phyloP scores from a whole-genome alignment of 2,329 filamentous ascomycete genomes.

The Hypoxylon sp. region DNA sequence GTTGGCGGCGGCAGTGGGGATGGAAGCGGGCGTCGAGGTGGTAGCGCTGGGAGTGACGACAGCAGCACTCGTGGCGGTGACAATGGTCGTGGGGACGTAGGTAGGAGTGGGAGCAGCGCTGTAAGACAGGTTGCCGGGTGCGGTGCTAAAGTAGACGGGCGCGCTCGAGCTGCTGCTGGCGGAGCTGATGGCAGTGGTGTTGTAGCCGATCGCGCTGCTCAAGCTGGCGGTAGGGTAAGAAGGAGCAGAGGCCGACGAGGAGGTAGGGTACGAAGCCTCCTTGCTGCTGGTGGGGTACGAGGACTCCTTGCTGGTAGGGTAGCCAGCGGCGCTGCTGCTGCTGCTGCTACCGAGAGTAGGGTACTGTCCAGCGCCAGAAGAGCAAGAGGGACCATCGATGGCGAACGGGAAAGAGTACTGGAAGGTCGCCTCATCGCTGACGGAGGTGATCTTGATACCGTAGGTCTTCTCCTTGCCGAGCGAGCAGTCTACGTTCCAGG shows the following conservation, averaged over 20 bases:
- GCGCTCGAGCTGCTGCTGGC: conserved; percentile 11
- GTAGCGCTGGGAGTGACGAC: conserved; percentile 42
- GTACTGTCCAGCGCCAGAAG: conserved; percentile 28
- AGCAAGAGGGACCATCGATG: conserved; percentile 58
- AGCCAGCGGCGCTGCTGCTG: conserved; percentile 12
- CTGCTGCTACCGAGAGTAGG: conserved; percentile 26
- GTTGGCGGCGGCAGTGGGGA: conserved; percentile 52
- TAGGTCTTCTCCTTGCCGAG: conserved; percentile 66
- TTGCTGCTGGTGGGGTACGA: conserved; percentile 26
- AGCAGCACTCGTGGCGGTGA: conserved; percentile 48
- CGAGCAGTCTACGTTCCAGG: conserved; percentile 65
- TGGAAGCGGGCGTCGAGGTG: conserved; percentile 41
- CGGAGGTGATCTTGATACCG: conserved; percentile 69
- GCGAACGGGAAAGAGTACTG: conserved; percentile 76
- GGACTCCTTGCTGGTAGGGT: neutral
- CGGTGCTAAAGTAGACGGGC: conserved; percentile 31
- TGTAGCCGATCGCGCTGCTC: conserved; percentile 16
- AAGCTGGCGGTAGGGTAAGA: conserved; percentile 25
- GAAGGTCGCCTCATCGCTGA: conserved; percentile 64
- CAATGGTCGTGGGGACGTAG: conserved; percentile 30
- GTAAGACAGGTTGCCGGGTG: conserved; percentile 40
- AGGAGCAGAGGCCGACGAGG: conserved; percentile 10
- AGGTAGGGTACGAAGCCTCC: conserved; percentile 11
- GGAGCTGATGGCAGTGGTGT: conserved; percentile 15
- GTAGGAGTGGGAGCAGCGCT: conserved; percentile 48